phyloP scores from a whole-genome alignment of 305 asterid genomes.

The Plantago lanceolata region DNA sequence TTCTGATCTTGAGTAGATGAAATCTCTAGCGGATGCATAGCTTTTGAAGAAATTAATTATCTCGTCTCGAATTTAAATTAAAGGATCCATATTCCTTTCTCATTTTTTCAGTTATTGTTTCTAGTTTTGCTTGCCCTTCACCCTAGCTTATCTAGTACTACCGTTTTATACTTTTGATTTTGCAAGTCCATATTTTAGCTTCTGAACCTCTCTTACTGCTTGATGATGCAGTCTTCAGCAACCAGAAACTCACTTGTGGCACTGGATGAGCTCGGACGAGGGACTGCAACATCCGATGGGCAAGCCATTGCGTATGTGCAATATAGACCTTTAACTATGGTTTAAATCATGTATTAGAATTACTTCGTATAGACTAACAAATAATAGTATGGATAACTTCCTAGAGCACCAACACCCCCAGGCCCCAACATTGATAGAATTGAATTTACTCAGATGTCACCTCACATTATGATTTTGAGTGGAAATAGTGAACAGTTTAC shows the following conservation, averaged over 20 bases:
- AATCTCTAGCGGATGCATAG: neutral
- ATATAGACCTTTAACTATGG: neutral
- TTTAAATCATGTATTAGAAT: too few relatives aligned
- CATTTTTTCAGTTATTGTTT: constrained; percentile 7
- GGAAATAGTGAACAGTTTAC: too few relatives aligned
- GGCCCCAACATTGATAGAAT: too few relatives aligned
- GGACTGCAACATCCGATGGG: constrained; percentile 97
- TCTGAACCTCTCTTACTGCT: constrained; percentile 26
- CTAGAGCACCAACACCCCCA: neutral
- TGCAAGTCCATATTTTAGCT: constrained; percentile 6
- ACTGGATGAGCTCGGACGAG: constrained; percentile 96
- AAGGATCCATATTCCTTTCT: neutral
- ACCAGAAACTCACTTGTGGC: constrained; percentile 83
- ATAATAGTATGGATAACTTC: too few relatives aligned
- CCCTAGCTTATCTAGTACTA: neutral
- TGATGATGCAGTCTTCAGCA: constrained; percentile 63
- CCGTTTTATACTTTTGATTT: neutral
- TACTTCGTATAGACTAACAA: too few relatives aligned
- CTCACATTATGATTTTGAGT: too few relatives aligned
- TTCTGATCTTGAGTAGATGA: neutral
- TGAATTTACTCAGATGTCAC: too few relatives aligned
- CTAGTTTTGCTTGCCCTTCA: neutral
- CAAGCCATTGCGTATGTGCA: constrained; percentile 95
- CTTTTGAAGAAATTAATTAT: constrained; percentile 1
- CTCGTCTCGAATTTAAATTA: neutral